Percentiles rank a stretch among this genome's conserved stretches.
Evolutionary conservation across 257 asterid genomes (phyloP).

Genomic region (Plantago ovata): DNA sequence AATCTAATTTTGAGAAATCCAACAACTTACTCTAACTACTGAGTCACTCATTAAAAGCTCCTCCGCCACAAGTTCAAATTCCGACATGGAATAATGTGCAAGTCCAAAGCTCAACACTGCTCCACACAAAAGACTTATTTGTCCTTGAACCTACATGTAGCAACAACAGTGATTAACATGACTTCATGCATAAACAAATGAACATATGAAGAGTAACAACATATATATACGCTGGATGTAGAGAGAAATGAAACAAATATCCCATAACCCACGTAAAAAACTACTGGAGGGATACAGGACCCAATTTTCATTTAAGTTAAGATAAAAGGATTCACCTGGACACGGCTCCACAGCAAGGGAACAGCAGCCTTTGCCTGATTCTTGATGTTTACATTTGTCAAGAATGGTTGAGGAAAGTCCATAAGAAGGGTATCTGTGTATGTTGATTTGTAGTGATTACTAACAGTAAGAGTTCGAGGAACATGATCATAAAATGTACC

Average conservation of each 20-base stretch:
- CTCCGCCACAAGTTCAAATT: constrained; percentile 94
- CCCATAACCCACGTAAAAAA: neutral
- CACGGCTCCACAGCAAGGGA: constrained; percentile 99
- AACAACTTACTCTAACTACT: constrained; percentile 56
- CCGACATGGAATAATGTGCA: constrained; percentile 91
- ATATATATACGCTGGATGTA: neutral
- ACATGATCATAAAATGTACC: constrained; percentile 95
- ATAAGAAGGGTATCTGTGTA: constrained; percentile 86
- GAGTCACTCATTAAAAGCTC: constrained; percentile 98
- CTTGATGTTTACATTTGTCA: constrained; percentile 77
- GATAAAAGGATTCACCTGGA: constrained; percentile 48
- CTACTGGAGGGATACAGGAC: constrained; percentile 6
- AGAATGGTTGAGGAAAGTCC: constrained; percentile 91
- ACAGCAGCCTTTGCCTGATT: constrained; percentile 91
- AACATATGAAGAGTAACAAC: constrained; percentile 13
- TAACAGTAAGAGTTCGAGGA: constrained; percentile 91
- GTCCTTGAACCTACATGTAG: constrained; percentile 85
- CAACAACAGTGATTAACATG: constrained; percentile 25
- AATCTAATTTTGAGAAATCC: constrained; percentile 12
- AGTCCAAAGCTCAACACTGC: constrained; percentile 91
- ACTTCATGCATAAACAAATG: neutral
- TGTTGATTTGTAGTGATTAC: constrained; percentile 73
- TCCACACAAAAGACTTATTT: constrained; percentile 75
- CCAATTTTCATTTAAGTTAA: neutral
- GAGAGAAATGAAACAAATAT: constrained; percentile 8